Percentiles rank a stretch among this genome's conserved stretches.
Conservation (phyloP, 352 stramenopile genomes). For the Globisporangium emineosum region DNA sequence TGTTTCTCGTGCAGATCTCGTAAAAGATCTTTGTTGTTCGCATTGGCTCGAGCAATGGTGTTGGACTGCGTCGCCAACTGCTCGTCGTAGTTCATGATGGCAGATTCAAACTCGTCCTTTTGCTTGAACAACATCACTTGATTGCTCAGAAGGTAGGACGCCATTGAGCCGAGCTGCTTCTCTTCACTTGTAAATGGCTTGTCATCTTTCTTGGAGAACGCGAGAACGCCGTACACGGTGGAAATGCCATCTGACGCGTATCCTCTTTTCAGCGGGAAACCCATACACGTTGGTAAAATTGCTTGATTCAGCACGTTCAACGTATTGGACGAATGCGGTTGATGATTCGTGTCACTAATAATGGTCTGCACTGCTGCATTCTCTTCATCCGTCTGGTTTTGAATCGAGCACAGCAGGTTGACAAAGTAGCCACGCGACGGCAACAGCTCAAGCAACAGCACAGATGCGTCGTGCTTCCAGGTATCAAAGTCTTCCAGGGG, state of each 20-base stretch:
- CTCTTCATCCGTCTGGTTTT: background rate
- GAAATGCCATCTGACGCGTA: background rate
- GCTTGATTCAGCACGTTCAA: constrained; percentile 15
- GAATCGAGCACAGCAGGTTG: constrained; percentile 9
- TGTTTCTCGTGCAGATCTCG: background rate
- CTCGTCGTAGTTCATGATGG: background rate
- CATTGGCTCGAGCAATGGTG: background rate
- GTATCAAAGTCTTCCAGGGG: background rate
- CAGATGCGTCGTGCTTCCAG: constrained; percentile 4
- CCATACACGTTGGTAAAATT: constrained; percentile 9
- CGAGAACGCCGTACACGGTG: constrained; percentile 1
- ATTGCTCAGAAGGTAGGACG: constrained; percentile 7
- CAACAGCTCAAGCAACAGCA: constrained; percentile 7
- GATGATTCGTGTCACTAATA: background rate
- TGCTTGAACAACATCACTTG: constrained; percentile 8
- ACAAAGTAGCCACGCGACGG: constrained; percentile 3
- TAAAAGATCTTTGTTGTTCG: background rate
- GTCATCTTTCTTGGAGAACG: constrained; percentile 6
- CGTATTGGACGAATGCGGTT: constrained; percentile 9
- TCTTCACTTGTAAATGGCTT: constrained; percentile 17
- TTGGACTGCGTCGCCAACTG: background rate
- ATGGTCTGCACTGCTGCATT: constrained; percentile 3
- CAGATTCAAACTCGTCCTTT: background rate
- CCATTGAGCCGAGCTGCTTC: background rate
- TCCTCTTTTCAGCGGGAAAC: constrained; percentile 4